Evolutionary conservation across 768 basidiomycete genomes (phyloP), one percentile per base, ranked within the genome.

Genomic region (Pleurotus sapidus): DNA sequence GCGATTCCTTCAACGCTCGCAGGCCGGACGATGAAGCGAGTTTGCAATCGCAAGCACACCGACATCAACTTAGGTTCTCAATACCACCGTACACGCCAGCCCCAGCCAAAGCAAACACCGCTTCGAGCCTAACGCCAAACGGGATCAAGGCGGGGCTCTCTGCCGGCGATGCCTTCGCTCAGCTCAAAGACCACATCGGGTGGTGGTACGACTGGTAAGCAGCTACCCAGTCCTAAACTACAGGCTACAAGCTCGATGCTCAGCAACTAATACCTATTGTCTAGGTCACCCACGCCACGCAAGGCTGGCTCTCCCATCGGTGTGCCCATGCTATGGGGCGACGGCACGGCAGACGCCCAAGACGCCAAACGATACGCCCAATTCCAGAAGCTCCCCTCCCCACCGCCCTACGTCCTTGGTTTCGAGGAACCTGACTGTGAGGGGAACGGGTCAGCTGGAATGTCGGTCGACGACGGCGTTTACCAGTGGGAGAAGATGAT

Each of bases 131-230:
- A 48, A 75, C 72, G 30, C 78, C 78, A 7, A 78, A 77, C 59
- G 72, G 68, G 46, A 76, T 68, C 63, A 80, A 79, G 62, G 77
- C 77, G 3, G 78, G 77, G 20, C 75, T 78, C 23, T 76, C 78
- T 30, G 77, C 76, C 15, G 78, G 77, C 0, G 74, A 80, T 55
- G 73, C 76, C 9, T 74, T 73, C 58, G 62, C 68, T n/a, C 68
- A 60, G 55, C 59, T 79, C 49, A 67, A 74, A 50, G 65, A 71
- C 60, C 74, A 77, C 62, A 75, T 80, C 40, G 77, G 78, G 14
- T 80, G 77, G 77, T 80, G 75, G 75, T 78, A 78, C 56, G 78
- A 80, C 61, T 80, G 78, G 77, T 76, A 48, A 7, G 71, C 54
- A 5, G 8, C 23, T 46, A 30, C 46, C 17, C n/a, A 11, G 1